Evolutionary conservation across 2,329 filamentous ascomycete genomes (phyloP).

Genomic region (Pseudopyrenochaeta lycopersici): DNA sequence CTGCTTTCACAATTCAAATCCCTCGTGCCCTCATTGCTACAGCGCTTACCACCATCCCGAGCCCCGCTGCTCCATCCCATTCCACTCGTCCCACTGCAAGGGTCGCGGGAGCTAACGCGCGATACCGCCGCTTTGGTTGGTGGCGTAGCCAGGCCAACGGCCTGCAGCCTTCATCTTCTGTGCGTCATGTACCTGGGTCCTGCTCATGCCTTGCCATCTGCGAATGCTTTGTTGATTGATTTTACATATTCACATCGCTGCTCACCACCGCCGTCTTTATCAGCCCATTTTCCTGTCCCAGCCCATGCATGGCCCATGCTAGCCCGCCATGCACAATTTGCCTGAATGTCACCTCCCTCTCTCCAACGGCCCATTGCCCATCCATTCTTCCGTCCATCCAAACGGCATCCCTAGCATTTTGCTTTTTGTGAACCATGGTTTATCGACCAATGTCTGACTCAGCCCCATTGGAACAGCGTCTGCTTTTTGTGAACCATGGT

Average conservation of each 20-base stretch:
- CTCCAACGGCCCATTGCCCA: neutral
- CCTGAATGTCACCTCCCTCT: constrained; percentile 2
- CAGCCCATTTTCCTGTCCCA: neutral
- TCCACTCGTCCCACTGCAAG: constrained; percentile 1
- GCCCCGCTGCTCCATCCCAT: neutral
- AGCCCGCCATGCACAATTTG: constrained; percentile 1
- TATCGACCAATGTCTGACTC: constrained; percentile 6
- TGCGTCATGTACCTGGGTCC: too few relatives aligned
- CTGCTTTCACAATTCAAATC: too few relatives aligned
- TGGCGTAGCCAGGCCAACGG: neutral
- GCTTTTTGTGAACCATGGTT: neutral
- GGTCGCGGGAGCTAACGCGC: constrained; percentile 7
- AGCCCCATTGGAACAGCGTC: constrained; percentile 61
- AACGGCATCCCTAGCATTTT: neutral
- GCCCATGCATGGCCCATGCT: neutral
- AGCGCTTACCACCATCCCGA: too few relatives aligned
- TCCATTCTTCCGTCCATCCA: neutral
- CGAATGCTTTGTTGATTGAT: neutral
- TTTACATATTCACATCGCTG: neutral
- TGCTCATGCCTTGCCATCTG: neutral
- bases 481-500: constrained; percentile 52
- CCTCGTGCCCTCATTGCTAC: too few relatives aligned
- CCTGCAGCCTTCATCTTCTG: neutral
- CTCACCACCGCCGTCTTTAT: neutral
- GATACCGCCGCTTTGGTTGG: constrained; percentile 6